These are phyloP conservation scores for Dipteronia sinensis DNA, from an alignment of 345 rosid species.

Conservation along the genomic window DNA sequence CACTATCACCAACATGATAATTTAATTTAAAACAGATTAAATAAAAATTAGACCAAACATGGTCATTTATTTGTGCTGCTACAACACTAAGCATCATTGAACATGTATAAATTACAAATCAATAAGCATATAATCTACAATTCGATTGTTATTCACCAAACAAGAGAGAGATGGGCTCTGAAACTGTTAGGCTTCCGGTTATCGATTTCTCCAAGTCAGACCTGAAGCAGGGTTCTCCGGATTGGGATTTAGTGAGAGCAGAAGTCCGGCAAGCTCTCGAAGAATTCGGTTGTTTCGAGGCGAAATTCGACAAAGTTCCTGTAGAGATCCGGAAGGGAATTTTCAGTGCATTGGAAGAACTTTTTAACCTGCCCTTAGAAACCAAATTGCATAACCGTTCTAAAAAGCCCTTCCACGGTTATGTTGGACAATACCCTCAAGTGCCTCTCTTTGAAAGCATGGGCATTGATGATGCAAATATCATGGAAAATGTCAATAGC, in stretches of 20 bases:
- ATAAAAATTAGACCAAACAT: too few species aligned
- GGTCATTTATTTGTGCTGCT: not conserved
- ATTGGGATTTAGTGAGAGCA: constrained; percentile 45
- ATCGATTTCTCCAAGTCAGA: constrained; percentile 45
- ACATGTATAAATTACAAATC: not conserved
- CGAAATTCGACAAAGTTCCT: constrained; percentile 41
- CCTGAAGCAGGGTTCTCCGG: constrained; percentile 40
- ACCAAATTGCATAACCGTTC: constrained; percentile 51
- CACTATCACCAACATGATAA: not conserved
- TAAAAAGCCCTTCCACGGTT: constrained; percentile 53
- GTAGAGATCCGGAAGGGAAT: constrained; percentile 33
- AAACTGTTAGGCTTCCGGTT: constrained; percentile 35
- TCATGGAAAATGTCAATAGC: constrained; percentile 34
- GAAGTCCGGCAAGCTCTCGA: constrained; percentile 49
- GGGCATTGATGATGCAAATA: constrained; percentile 54
- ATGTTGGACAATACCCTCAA: constrained; percentile 58
- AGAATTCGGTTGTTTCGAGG: constrained; percentile 72
- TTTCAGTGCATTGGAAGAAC: constrained; percentile 44
- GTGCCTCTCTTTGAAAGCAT: constrained; percentile 65
- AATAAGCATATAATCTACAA: not conserved
- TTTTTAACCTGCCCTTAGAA: constrained; percentile 56
- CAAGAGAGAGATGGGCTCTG: constrained; percentile 42
- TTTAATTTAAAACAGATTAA: too few species aligned
- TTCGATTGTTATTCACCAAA: not conserved
- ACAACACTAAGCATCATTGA: not conserved